These are phyloP conservation scores for Calonectria hawksworthii DNA, from an alignment of 2,329 filamentous ascomycete species.

Conservation along the genomic window DNA sequence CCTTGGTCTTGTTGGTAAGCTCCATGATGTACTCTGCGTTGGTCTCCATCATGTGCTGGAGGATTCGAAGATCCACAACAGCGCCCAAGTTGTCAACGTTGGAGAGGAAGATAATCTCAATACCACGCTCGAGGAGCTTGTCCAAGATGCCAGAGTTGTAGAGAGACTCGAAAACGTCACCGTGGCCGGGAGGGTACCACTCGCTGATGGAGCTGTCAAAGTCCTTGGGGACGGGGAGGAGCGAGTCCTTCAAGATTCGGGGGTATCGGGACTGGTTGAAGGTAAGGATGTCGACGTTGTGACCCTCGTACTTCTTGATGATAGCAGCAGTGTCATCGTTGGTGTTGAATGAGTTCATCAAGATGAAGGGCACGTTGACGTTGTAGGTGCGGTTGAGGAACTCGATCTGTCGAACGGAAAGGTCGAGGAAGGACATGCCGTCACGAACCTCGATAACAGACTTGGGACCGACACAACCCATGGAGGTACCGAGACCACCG, in stretches of 20 bases:
- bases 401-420: constrained; percentile 98
- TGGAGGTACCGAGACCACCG: constrained; percentile 98
- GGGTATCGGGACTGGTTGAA: constrained; percentile 99
- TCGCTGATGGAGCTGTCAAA: constrained; percentile 90
- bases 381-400: constrained; percentile 98
- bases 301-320: constrained; percentile 99
- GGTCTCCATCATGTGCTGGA: constrained; percentile 99
- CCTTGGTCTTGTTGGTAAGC: constrained; percentile 99
- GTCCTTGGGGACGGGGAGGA: constrained; percentile 93
- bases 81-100: constrained; percentile 99
- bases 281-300: constrained; percentile 99
- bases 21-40: constrained; percentile 99
- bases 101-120: constrained; percentile 98
- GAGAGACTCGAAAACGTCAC: constrained; percentile 99
- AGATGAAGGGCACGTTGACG: constrained; percentile 96
- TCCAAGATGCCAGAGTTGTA: constrained; percentile 99
- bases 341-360: constrained; percentile 99
- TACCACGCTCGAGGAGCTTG: constrained; percentile 93
- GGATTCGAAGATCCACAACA: constrained; percentile 96
- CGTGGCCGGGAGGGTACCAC: constrained; percentile 99
- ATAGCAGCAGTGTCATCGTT: constrained; percentile 98
- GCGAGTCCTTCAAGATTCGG: constrained; percentile 97
- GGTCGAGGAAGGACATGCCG: constrained; percentile 99
- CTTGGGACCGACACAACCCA: constrained; percentile 99
- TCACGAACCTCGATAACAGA: constrained; percentile 99